A percentile compares a stretch with the other conserved stretches of the same genome.
Conservation (phyloP, 2,329 filamentous ascomycete genomes). For the Fusarium vanettenii region DNA sequence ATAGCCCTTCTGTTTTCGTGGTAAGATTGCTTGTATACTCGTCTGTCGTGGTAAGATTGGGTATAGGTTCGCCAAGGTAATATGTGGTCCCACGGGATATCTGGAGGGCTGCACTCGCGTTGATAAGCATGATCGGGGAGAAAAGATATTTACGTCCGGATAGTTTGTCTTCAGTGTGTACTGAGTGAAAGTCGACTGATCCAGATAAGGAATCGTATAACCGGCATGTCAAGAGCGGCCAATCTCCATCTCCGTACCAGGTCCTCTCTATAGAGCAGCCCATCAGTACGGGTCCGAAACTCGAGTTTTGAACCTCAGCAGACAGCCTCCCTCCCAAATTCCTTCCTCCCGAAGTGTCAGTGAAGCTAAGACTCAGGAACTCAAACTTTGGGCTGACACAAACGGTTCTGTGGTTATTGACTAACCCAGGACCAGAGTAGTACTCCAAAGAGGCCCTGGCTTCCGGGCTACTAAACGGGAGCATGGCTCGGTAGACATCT, state of each 20-base stretch:
- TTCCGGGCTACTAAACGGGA: not conserved
- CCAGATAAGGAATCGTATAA: not conserved
- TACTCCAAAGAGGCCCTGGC: not conserved
- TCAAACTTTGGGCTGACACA: not conserved
- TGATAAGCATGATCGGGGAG: not conserved
- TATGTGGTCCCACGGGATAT: fast-evolving
- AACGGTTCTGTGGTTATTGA: not conserved
- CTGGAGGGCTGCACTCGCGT: not conserved
- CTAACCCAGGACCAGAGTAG: not conserved
- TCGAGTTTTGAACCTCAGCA: not conserved
- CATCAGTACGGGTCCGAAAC: not conserved
- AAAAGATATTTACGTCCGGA: not conserved
- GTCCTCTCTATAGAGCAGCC: not conserved
- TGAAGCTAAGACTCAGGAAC: not conserved
- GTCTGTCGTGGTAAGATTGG: not conserved
- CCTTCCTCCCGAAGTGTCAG: fast-evolving
- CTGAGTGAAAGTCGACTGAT: not conserved
- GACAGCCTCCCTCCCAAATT: not conserved
- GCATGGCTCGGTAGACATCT: not conserved
- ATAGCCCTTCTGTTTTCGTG: not conserved
- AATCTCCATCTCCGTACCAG: not conserved
- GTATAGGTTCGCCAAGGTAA: fast-evolving
- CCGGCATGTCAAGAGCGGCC: not conserved
- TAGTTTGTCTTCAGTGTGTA: not conserved
- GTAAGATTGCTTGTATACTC: not conserved